Evolutionary conservation across 1,139 yeast species (phyloP), one percentile per base, ranked within the genome.

Genomic region (Sugiyamaella novakii): DNA sequence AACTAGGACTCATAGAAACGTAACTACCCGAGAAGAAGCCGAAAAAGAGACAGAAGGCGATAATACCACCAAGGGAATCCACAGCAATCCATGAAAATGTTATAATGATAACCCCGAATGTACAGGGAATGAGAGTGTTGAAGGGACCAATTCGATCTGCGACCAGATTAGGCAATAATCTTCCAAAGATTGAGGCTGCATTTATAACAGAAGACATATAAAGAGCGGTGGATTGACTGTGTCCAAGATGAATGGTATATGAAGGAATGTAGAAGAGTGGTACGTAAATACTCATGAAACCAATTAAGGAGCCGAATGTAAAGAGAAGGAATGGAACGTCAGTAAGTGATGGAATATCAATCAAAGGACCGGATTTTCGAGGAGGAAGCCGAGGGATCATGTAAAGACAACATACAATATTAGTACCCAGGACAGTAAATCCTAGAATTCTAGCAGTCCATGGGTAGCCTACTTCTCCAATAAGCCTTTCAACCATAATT

Each of bases 21-120:
- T 72, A 63, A 1, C 75, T 67, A 3, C 78, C 76, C 4, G 74
- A 67, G 56, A 72, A 72, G 53, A 77, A 71, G 0, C 85, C 85
- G 49, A 75, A 77, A 0, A 77, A 36, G 1, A 71, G 67, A 1
- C 77, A 68, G 60, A 59, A 58, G 12, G 44, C 53, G 65, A 52
- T 12, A 71, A 74, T 28, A 68, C 69, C 81, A 74, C 75, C 68
- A 70, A 65, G 1, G 71, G 76, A 28, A 69, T 65, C 21, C 71
- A 72, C 47, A 65, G 66, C 27, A 70, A 65, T 42, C 78, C 78
- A 42, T 71, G 65, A n/a, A 69, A 45, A 35, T 58, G 34, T 51
- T 43, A 58, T 22, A 37, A 57, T 43, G 18, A 56, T 51, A 2
- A 63, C 58, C 5, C 35, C 24, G 3, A 54, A 29, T 5, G 58